Evolutionary conservation across 2,329 filamentous ascomycete genomes (phyloP), one percentile per base, ranked within the genome.

Genomic region (Fonsecaea pedrosoi): DNA sequence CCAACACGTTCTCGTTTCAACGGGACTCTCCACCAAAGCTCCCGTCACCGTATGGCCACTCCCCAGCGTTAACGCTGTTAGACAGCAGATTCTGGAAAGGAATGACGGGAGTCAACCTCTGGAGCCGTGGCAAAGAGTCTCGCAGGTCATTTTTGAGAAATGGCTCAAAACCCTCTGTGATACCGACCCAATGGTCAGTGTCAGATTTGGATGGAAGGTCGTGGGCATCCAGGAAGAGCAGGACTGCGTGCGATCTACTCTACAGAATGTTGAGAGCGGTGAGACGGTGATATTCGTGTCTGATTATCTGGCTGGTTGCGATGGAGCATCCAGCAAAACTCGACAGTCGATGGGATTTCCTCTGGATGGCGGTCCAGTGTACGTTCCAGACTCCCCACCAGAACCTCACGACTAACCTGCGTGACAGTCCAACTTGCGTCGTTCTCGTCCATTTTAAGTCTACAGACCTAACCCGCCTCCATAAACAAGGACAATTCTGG

Each of bases 111-210:
- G 69, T 2, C 60, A 71, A 54, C 73, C 77, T 13, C 65, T 65
- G 1, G 77, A 79, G 63, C 74, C 77, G 0, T 71, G 70, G 21
- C 77, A 77, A 65, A 54, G 77, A 32, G 66, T 73, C 21, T 78
- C 77, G 21, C 75, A 77, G 60, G 71, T 72, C 30, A 66, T 78
- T 6, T 75, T 81, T n/a, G 76, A 79, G 40, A 67, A 66, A 3
- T 81, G 74, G 74, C 68, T 81, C 45, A 75, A 75, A 15, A 57
- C 34, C 2, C 59, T 69, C 8, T 71, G 71, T 50, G 62, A 71
- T 1, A 57, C 54, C 32, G 54, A 74, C 18, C 74, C 72, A 0
- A 53, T 71, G 15, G 70, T 77, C 37, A 72, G 74, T 8, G 38
- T 66, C 12, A 61, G 64, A 13, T 78, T 73, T 61, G 75, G 77